Conservation (phyloP, 1,284 basidiomycete species). For the Ceratobasidium sp. region DNA sequence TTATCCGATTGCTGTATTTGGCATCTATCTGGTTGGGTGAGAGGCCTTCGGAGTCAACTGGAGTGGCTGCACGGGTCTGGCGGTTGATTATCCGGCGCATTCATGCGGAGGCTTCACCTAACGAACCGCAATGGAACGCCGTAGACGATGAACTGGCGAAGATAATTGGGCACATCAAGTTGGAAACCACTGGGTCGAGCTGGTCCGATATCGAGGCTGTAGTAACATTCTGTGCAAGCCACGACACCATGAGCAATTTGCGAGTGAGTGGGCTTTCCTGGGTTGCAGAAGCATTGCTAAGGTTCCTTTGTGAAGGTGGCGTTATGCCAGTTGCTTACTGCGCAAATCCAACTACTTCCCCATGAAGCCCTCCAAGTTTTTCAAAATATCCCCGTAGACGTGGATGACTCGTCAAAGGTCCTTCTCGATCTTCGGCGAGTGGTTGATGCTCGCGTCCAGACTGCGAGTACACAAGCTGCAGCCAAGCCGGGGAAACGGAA, state of each 20-base stretch:
- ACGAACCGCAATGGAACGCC: slow-evolving; percentile 23
- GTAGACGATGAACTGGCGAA: slow-evolving; percentile 36
- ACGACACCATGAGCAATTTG: background rate
- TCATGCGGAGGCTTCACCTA: background rate
- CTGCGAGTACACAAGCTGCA: background rate
- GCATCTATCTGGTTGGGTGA: slow-evolving; percentile 10
- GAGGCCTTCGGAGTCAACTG: slow-evolving; percentile 10
- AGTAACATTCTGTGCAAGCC: slow-evolving; percentile 15
- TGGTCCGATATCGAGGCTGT: slow-evolving; percentile 13
- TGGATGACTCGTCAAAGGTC: slow-evolving; percentile 6
- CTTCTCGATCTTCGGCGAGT: slow-evolving; percentile 17
- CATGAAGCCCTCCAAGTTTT: slow-evolving; percentile 14
- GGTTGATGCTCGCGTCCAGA: slow-evolving; percentile 6
- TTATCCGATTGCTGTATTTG: background rate
- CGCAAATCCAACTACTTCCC: slow-evolving; percentile 5
- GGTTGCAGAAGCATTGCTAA: slow-evolving; percentile 39
- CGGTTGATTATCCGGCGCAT: slow-evolving; percentile 30
- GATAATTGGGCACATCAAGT: background rate
- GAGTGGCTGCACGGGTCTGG: slow-evolving; percentile 19
- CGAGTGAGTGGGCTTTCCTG: background rate
- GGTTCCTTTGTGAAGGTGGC: slow-evolving; percentile 48
- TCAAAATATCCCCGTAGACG: slow-evolving; percentile 13
- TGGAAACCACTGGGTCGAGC: slow-evolving; percentile 3
- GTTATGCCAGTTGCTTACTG: slow-evolving; percentile 56
- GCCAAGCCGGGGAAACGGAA: slow-evolving; percentile 5